Percentiles rank a stretch among this genome's conserved stretches.
phyloP scores from a whole-genome alignment of 2,329 filamentous ascomycete genomes.

The Fusarium penzigii region DNA sequence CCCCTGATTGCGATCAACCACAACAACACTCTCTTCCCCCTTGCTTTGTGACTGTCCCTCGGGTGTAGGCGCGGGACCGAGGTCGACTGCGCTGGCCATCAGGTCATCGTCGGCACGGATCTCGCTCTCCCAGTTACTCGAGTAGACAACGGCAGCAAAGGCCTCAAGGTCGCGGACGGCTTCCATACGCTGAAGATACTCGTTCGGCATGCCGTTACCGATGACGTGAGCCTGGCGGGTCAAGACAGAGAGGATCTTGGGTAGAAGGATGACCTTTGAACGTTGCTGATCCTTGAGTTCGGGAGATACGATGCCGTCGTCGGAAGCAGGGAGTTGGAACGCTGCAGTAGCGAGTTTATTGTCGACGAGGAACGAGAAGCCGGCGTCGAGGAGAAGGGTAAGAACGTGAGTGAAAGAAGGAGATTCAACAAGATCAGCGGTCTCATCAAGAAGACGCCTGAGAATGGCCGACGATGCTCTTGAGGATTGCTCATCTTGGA shows the following conservation, averaged over 20 bases:
- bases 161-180: slow-evolving; percentile 74
- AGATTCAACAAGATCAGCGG: slow-evolving; percentile 91
- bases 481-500: slow-evolving; percentile 37
- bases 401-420: slow-evolving; percentile 87
- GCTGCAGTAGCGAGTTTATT: slow-evolving; percentile 76
- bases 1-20: slow-evolving; percentile 51
- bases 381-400: slow-evolving; percentile 80
- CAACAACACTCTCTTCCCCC: slow-evolving; percentile 53
- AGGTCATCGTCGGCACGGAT: slow-evolving; percentile 50
- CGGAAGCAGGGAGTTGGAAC: slow-evolving; percentile 59
- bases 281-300: slow-evolving; percentile 54
- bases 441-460: slow-evolving; percentile 88
- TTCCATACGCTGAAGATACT: slow-evolving; percentile 75
- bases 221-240: slow-evolving; percentile 90
- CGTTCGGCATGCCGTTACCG: slow-evolving; percentile 73
- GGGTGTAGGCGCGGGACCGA: slow-evolving; percentile 29
- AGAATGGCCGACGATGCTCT: slow-evolving; percentile 59
- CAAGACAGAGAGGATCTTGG: slow-evolving; percentile 85
- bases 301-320: slow-evolving; percentile 40
- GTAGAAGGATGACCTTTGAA: slow-evolving; percentile 69
- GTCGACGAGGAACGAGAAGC: slow-evolving; percentile 82
- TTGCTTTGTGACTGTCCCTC: slow-evolving; percentile 15
- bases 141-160: slow-evolving; percentile 85
- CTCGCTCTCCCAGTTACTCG: slow-evolving; percentile 76
- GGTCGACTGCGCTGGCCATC: slow-evolving; percentile 39